Conservation (phyloP, 108 stramenopile species). For the Pseudonitzschia pungens region DNA sequence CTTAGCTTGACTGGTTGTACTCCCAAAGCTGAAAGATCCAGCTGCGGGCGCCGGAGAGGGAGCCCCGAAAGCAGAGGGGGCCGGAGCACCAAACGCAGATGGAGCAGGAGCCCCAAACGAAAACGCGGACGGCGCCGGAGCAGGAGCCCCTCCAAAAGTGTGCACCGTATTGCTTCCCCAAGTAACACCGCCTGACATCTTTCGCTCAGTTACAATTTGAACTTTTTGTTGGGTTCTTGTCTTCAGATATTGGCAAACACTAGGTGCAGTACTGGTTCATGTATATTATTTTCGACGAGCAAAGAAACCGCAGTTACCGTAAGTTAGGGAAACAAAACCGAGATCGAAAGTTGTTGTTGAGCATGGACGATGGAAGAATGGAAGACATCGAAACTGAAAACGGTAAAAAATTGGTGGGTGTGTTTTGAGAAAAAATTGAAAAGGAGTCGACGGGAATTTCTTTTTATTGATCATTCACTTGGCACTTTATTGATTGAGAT, state of each 20-base stretch:
- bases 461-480: too few relatives aligned
- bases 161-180: constrained; percentile 57
- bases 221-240: not conserved
- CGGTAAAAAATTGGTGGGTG: not conserved
- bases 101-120: constrained; percentile 35
- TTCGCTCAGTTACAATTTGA: not conserved
- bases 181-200: constrained; percentile 24
- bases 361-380: too few relatives aligned
- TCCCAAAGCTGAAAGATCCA: constrained; percentile 39
- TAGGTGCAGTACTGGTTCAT: not conserved
- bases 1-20: constrained; percentile 19
- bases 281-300: too few relatives aligned
- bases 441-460: not conserved
- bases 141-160: constrained; percentile 35
- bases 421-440: not conserved
- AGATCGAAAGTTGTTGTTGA: too few relatives aligned
- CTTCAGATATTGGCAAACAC: not conserved
- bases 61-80: constrained; percentile 41
- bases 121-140: constrained; percentile 23
- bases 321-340: too few relatives aligned
- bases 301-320: too few relatives aligned
- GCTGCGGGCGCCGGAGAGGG: constrained; percentile 41
- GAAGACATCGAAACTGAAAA: too few relatives aligned
- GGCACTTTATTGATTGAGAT: too few relatives aligned
- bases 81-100: constrained; percentile 48